Percentiles rank a stretch among this genome's conserved stretches.
These are phyloP conservation scores for Gyromitra esculenta DNA, from an alignment of 2,329 filamentous ascomycete genomes.

Conservation along the genomic window DNA sequence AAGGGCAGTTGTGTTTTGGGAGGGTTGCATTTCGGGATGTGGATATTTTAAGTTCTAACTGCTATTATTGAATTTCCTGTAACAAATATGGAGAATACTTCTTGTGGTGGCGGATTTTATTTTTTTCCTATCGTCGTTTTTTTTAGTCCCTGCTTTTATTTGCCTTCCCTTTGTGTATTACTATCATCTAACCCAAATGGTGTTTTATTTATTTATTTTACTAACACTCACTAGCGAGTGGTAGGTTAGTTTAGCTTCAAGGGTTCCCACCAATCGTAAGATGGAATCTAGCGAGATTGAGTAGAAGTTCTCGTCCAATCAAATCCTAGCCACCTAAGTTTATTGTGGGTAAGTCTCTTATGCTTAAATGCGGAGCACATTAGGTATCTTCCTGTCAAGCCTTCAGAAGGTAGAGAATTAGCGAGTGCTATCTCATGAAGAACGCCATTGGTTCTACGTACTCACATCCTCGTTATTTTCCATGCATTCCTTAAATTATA, in stretches of 20 bases:
- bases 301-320: no score
- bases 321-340: no score
- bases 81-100: conserved; percentile 46
- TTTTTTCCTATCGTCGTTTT: conserved; percentile 44
- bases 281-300: not conserved
- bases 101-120: conserved; percentile 29
- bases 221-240: not conserved
- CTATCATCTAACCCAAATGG: conserved; percentile 14
- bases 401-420: no score
- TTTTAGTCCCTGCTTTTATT: conserved; percentile 33
- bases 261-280: not conserved
- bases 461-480: no score
- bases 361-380: no score
- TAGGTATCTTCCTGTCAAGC: no score
- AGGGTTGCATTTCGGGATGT: conserved; percentile 31
- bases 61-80: conserved; percentile 29
- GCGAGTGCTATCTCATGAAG: no score
- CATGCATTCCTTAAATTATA: no score
- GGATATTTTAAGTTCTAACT: conserved; percentile 36
- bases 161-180: conserved; percentile 31
- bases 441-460: no score
- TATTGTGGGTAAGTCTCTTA: no score
- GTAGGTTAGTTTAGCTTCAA: not conserved
- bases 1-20: conserved; percentile 33
- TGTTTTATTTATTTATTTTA: not conserved